These are phyloP conservation scores for Actinomortierella ambigua DNA, from an alignment of 371 early-diverging fungal species.

Conservation along the genomic window DNA sequence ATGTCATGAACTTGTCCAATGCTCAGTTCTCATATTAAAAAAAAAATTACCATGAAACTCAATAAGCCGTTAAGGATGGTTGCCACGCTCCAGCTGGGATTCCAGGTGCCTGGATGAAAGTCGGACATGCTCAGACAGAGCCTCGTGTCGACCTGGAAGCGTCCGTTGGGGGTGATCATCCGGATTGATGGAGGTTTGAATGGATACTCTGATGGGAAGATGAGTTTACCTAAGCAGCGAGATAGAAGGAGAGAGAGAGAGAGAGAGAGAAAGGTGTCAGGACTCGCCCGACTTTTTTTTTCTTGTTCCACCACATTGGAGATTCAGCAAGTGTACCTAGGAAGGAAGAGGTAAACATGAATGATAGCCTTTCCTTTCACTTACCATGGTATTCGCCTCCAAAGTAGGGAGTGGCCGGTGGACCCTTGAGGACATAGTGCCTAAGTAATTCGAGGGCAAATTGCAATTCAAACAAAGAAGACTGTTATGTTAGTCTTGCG, in stretches of 20 bases:
- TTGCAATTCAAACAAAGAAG: neutral
- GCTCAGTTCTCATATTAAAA: constrained; percentile 8
- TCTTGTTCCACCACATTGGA: neutral
- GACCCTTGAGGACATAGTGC: constrained; percentile 95
- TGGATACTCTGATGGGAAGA: constrained; percentile 96
- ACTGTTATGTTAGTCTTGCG: constrained; percentile 1
- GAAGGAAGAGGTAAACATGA: neutral
- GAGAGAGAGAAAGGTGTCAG: neutral
- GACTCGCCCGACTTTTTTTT: neutral
- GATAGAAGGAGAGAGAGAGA: neutral
- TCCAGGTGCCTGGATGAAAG: constrained; percentile 93
- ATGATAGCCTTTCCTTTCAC: constrained; percentile 2
- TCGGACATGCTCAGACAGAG: constrained; percentile 96
- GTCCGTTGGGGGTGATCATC: constrained; percentile 94
- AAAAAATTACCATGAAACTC: constrained; percentile 97
- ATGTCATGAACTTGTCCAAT: neutral
- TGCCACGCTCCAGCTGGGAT: constrained; percentile 95
- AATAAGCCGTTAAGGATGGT: constrained; percentile 94
- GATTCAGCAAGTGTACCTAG: neutral
- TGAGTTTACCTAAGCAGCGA: constrained; percentile 63
- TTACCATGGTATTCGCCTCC: constrained; percentile 94
- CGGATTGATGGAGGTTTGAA: constrained; percentile 95
- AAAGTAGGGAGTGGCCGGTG: constrained; percentile 89
- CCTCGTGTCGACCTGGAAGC: constrained; percentile 89
- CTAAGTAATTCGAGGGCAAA: constrained; percentile 48